Evolutionary conservation across 768 basidiomycete genomes (phyloP).

Genomic region (Tricholoma matsutake): DNA sequence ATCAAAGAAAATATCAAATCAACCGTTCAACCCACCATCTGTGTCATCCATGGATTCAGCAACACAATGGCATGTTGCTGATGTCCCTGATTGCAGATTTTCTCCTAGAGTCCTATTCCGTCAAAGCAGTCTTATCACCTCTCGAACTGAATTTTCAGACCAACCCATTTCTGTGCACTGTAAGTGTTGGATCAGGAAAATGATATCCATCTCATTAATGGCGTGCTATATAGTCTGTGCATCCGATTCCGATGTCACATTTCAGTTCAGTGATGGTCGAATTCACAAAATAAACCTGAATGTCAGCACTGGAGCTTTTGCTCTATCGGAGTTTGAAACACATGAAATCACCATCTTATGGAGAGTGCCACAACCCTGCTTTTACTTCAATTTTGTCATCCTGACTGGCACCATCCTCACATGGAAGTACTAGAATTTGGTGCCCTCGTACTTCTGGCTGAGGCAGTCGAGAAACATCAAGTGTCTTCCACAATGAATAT

Average conservation of each 20-base stretch:
- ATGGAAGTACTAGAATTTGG: neutral
- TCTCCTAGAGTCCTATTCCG: neutral
- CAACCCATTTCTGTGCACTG: neutral
- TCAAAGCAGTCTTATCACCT: neutral
- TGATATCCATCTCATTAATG: neutral
- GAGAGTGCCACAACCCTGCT: neutral
- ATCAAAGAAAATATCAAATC: neutral
- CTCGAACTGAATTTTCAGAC: neutral
- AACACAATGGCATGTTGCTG: neutral
- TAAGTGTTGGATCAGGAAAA: neutral
- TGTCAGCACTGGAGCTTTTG: constrained; percentile 25
- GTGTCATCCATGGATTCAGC: too few relatives aligned
- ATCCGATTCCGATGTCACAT: constrained; percentile 26
- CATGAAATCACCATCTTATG: constrained; percentile 4
- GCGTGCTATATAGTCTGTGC: constrained; percentile 19
- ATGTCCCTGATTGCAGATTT: neutral
- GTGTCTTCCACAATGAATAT: constrained; percentile 25
- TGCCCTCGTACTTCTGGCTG: constrained; percentile 5
- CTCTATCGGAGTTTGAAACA: constrained; percentile 23
- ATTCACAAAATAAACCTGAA: constrained; percentile 28
- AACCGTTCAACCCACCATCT: neutral
- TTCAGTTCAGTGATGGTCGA: constrained; percentile 25
- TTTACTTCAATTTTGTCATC: too few relatives aligned
- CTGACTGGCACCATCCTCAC: neutral
- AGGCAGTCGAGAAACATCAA: too few relatives aligned